phyloP scores from a whole-genome alignment of 2,329 filamentous ascomycete genomes.

The Pestalotiopsis sp. region DNA sequence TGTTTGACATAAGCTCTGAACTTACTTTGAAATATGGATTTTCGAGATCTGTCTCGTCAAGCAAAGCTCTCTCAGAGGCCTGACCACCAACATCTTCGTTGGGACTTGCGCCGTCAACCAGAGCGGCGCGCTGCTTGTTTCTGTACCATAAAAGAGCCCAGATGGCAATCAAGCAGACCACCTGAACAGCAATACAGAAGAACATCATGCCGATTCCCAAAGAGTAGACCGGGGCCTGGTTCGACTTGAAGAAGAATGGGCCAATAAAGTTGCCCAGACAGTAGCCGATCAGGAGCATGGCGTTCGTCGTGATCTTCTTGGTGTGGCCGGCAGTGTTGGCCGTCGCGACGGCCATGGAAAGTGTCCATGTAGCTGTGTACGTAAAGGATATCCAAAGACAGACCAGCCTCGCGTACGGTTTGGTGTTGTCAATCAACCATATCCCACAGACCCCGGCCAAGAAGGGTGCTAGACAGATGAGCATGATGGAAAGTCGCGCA shows the following conservation, averaged over 20 bases:
- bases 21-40: slow-evolving; percentile 43
- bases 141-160: slow-evolving; percentile 39
- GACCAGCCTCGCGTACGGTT: slow-evolving; percentile 20
- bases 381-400: slow-evolving; percentile 15
- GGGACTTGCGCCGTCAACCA: not conserved
- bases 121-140: slow-evolving; percentile 34
- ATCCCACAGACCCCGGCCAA: slow-evolving; percentile 15
- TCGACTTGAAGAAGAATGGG: slow-evolving; percentile 62
- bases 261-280: slow-evolving; percentile 63
- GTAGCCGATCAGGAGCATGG: slow-evolving; percentile 60
- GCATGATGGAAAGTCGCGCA: slow-evolving; percentile 11
- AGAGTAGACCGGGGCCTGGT: slow-evolving; percentile 47
- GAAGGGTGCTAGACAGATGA: slow-evolving; percentile 15
- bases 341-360: slow-evolving; percentile 25
- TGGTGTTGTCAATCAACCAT: slow-evolving; percentile 10
- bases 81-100: not conserved
- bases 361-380: slow-evolving; percentile 13
- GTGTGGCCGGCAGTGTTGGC: slow-evolving; percentile 58
- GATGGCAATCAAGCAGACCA: slow-evolving; percentile 39
- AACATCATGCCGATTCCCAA: slow-evolving; percentile 44
- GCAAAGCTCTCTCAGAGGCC: slow-evolving; percentile 39
- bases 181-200: slow-evolving; percentile 40
- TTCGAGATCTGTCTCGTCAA: slow-evolving; percentile 43
- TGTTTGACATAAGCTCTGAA: slow-evolving; percentile 13
- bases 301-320: slow-evolving; percentile 67